Percentiles rank a stretch among this genome's conserved stretches.
Evolutionary conservation across 2,329 filamentous ascomycete species (phyloP).

Genomic region (Periconia macrospinosa): DNA sequence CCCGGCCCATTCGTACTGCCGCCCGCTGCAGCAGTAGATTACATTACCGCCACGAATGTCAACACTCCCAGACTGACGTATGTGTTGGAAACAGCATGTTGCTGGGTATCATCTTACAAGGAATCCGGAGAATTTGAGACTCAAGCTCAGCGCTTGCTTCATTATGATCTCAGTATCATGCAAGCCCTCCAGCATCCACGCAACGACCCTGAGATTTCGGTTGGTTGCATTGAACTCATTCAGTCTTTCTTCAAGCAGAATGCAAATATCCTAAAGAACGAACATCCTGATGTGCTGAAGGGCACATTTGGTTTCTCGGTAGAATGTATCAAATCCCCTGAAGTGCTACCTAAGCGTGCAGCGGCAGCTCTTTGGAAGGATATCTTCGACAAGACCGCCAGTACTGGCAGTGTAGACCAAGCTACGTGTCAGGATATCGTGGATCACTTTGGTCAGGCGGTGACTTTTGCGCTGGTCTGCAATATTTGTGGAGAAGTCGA

Average conservation of each 20-base stretch:
- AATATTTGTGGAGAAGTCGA: slow-evolving; percentile 42
- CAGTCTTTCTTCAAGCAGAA: slow-evolving; percentile 65
- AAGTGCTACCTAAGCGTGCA: slow-evolving; percentile 74
- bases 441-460: slow-evolving; percentile 34
- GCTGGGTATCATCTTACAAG: slow-evolving; percentile 57
- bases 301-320: slow-evolving; percentile 73
- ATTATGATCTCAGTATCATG: slow-evolving; percentile 66
- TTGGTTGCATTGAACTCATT: slow-evolving; percentile 73
- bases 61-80: slow-evolving; percentile 68
- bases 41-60: slow-evolving; percentile 62
- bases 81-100: slow-evolving; percentile 71
- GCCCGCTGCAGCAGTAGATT: slow-evolving; percentile 65
- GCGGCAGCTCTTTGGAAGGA: slow-evolving; percentile 72
- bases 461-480: slow-evolving; percentile 33
- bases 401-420: slow-evolving; percentile 29
- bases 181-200: slow-evolving; percentile 63
- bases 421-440: slow-evolving; percentile 38
- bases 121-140: slow-evolving; percentile 42
- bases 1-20: slow-evolving; percentile 79
- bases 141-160: slow-evolving; percentile 46
- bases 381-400: slow-evolving; percentile 36
- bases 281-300: slow-evolving; percentile 61
- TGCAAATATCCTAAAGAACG: slow-evolving; percentile 63
- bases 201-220: slow-evolving; percentile 70
- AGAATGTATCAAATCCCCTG: slow-evolving; percentile 68